Percentiles rank a stretch among this genome's conserved stretches.
Conservation (phyloP, 108 stramenopile species). For the Stephanodiscus minutulus region DNA sequence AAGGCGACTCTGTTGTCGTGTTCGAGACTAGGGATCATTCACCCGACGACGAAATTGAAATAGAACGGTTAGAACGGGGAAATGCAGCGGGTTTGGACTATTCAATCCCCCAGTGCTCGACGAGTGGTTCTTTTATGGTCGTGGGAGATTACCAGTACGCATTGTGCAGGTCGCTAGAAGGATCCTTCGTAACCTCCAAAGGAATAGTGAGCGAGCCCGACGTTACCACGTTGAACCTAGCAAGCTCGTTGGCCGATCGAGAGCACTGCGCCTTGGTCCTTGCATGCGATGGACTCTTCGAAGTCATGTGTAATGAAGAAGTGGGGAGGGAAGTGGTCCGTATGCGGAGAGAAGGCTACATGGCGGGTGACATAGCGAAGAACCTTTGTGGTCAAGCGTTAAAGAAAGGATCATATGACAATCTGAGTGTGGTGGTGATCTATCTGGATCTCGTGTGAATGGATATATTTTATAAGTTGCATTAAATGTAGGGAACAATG, state of each 20-base stretch:
- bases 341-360: conserved; percentile 48
- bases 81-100: conserved; percentile 58
- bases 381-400: conserved; percentile 68
- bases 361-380: conserved; percentile 66
- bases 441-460: conserved; percentile 53
- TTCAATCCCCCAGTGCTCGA: conserved; percentile 61
- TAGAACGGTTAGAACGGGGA: conserved; percentile 53
- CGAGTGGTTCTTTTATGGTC: conserved; percentile 53
- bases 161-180: conserved; percentile 70
- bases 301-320: conserved; percentile 81
- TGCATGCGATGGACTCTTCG: conserved; percentile 84
- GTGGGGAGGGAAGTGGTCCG: conserved; percentile 60
- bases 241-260: conserved; percentile 33
- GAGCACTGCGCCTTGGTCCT: conserved; percentile 56
- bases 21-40: conserved; percentile 76
- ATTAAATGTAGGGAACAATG: not conserved
- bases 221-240: conserved; percentile 40
- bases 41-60: conserved; percentile 60
- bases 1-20: conserved; percentile 48
- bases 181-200: conserved; percentile 73
- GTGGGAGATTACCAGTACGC: conserved; percentile 81
- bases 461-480: not conserved
- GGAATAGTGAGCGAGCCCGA: conserved; percentile 78
- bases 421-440: conserved; percentile 72
- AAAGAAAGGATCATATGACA: conserved; percentile 77